Percentiles rank a stretch among this genome's conserved stretches.
Evolutionary conservation across 148 eudicot genomes (phyloP).

Genomic region (Chenopodium berlandieri): DNA sequence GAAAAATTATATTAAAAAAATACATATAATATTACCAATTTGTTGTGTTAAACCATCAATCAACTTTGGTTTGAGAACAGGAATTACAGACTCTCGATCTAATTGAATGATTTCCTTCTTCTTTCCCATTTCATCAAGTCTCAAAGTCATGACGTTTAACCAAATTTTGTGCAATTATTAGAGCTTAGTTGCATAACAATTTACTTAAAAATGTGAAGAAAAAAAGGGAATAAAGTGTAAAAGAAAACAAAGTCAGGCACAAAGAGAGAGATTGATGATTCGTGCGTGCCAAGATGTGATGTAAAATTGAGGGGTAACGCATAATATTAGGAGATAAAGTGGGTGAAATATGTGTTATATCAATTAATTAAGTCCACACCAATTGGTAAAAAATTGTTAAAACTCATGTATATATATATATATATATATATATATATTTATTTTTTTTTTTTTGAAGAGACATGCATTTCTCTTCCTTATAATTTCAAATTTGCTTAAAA

Average conservation of each 20-base stretch:
- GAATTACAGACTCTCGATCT: slow-evolving; percentile 79
- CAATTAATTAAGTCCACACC: neutral
- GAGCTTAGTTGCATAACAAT: neutral
- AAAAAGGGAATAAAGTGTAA: neutral
- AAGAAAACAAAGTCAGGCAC: neutral
- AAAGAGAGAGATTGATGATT: no score
- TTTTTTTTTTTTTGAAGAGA: no score
- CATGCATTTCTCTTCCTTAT: no score
- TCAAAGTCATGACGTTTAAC: neutral
- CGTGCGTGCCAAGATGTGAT: neutral
- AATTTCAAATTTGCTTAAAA: no score
- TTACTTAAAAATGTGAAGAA: neutral
- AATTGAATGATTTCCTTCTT: slow-evolving; percentile 58
- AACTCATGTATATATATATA: no score
- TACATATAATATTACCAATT: slow-evolving; percentile 39
- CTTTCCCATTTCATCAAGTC: slow-evolving; percentile 27
- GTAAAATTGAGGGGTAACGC: slow-evolving; percentile 8
- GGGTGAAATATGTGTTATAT: neutral
- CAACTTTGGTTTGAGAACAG: slow-evolving; percentile 59
- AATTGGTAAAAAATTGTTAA: neutral
- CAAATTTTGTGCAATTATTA: neutral
- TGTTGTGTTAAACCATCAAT: slow-evolving; percentile 56
- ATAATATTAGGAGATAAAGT: slow-evolving; percentile 7
- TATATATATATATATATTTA: no score
- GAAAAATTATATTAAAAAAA: no score